Base-by-base conservation (phyloP, 2,329 filamentous ascomycete species). In the Leptographium radiaticola region DNA sequence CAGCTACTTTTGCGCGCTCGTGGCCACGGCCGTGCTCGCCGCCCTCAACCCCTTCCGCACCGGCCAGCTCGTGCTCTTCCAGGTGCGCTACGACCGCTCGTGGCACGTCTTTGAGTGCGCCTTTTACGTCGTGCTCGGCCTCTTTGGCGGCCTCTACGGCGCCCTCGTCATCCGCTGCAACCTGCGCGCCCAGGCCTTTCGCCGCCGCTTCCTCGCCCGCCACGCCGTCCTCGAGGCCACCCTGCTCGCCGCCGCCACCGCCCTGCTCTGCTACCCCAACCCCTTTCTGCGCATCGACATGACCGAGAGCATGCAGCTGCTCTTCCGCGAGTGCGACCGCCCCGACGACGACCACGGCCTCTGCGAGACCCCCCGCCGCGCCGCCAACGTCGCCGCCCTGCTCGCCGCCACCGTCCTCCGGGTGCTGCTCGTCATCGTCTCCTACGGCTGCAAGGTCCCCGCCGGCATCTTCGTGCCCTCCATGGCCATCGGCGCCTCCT, bases 141-240 rank as follows among this genome's bases (percentile, higher is more conserved):
- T 93, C 33, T 97, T 98, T 62, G 93, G 93, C 43, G 93, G 93
- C 7, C 75, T 97, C 3, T 98, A 98, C 61, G 93, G 93, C 54
- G 91, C 91, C 15, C 89, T 97, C 62, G 89, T 97, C 55, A 98
- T 97, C 66, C 95, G 96, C 66, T 96, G 91, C 89, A 96, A 98
- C 66, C 71, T 98, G 47, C 82, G 87, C 53, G 87, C 84, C 38
- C 89, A 96, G 67, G 83, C 89, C 0, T 97, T 98, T 68, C 83
- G 93, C 54, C 97, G 96, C 72, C 91, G 89, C 63, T 95, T 95
- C 64, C 77, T 98, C 5, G 75, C 81, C 2, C 79, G 87, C 58
- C 93, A 94, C 67, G 86, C 90, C 8, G 80, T 97, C 36, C 75
- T 90, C 4, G 93, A 98, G 67, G 87, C 89, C 0, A 90, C 89